Percentiles rank a stretch among this genome's conserved stretches.
Conservation (phyloP, 1,284 basidiomycete genomes). For the Boletus holoroseus region DNA sequence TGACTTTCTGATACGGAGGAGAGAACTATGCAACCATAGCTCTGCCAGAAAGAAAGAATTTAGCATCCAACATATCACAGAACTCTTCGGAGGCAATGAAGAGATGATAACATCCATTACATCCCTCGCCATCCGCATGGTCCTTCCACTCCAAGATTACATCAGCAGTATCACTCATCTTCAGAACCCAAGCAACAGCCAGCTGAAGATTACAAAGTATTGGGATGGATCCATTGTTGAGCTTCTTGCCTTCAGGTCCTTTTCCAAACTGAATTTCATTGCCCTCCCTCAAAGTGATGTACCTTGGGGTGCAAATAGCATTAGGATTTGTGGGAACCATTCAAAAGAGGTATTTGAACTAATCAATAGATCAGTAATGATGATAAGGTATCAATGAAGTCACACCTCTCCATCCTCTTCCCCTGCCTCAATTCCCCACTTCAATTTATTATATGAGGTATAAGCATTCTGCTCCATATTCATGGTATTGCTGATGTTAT, state of each 20-base stretch:
- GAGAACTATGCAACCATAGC: not conserved
- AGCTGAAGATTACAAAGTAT: constrained; percentile 4
- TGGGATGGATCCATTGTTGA: constrained; percentile 1
- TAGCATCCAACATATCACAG: not conserved
- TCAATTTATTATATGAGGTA: too few relatives aligned
- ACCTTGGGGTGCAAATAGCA: too few relatives aligned
- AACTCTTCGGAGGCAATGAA: not conserved
- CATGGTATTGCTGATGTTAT: too few relatives aligned
- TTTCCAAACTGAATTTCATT: too few relatives aligned
- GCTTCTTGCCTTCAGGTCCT: not conserved
- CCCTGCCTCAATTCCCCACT: too few relatives aligned
- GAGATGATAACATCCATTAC: not conserved
- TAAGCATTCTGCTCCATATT: too few relatives aligned
- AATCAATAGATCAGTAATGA: too few relatives aligned
- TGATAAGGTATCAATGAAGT: too few relatives aligned
- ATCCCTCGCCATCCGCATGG: not conserved
- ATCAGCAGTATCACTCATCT: constrained; percentile 9
- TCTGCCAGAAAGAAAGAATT: not conserved
- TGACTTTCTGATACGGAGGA: not conserved
- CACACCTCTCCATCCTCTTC: too few relatives aligned
- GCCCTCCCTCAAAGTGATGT: too few relatives aligned
- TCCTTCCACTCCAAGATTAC: constrained; percentile 10
- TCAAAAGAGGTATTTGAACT: too few relatives aligned
- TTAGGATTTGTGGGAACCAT: too few relatives aligned
- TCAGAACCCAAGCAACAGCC: constrained; percentile 8